Evolutionary conservation across 169 alveolate species (phyloP).

Genomic region (Plasmodium gaboni): DNA sequence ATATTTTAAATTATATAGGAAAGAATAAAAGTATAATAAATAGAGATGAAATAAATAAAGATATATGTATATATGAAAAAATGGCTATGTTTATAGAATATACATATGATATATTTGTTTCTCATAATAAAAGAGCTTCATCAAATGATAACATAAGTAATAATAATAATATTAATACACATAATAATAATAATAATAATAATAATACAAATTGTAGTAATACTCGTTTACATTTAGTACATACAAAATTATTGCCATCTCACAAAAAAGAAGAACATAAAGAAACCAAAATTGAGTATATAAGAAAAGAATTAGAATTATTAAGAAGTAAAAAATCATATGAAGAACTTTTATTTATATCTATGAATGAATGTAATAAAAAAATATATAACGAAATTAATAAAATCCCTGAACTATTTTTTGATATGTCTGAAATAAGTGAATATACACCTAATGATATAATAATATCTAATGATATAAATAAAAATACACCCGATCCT

Average conservation of each 20-base stretch:
- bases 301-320: constrained; percentile 32
- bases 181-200: too few species aligned
- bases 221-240: too few species aligned
- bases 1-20: constrained; percentile 66
- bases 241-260: background rate
- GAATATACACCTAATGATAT: constrained; percentile 26
- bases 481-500: background rate
- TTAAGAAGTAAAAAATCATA: constrained; percentile 39
- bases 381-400: constrained; percentile 33
- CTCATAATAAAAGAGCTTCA: background rate
- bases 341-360: constrained; percentile 47
- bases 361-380: constrained; percentile 72
- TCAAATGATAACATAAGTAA: background rate
- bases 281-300: background rate
- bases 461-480: constrained; percentile 6
- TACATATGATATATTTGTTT: constrained; percentile 1
- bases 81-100: constrained; percentile 45
- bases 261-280: background rate
- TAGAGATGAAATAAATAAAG: constrained; percentile 4
- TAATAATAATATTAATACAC: background rate
- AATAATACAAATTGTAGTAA: too few species aligned
- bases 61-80: constrained; percentile 43
- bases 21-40: background rate
- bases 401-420: constrained; percentile 47
- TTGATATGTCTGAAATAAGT: constrained; percentile 23